Conservation (phyloP, 139 green algal species). For the Chlamydomonas incerta region DNA sequence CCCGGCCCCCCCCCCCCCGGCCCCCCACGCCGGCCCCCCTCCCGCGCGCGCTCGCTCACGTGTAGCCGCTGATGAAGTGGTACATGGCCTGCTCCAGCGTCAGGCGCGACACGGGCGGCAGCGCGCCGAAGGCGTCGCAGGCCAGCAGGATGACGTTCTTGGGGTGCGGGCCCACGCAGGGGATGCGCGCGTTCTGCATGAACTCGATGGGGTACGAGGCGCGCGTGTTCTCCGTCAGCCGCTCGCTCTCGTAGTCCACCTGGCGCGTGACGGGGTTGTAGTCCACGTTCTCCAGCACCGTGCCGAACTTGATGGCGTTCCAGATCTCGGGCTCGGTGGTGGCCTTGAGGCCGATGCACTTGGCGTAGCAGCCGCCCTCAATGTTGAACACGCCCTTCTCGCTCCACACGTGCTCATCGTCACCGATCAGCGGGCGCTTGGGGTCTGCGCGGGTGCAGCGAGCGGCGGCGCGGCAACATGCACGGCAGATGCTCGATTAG, state of each 20-base stretch:
- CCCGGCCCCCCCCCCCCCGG: too few species aligned
- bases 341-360: conserved; percentile 80
- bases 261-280: conserved; percentile 75
- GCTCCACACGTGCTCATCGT: conserved; percentile 96
- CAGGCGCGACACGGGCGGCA: conserved; percentile 89
- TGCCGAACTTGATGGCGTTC: conserved; percentile 88
- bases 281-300: conserved; percentile 96
- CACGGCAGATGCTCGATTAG: too few species aligned
- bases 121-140: conserved; percentile 92
- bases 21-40: too few species aligned
- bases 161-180: conserved; percentile 90
- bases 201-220: conserved; percentile 96
- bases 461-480: too few species aligned
- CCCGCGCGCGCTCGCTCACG: conserved; percentile 18
- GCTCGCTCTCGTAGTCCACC: conserved; percentile 75
- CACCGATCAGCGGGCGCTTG: conserved; percentile 86
- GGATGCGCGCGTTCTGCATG: conserved; percentile 94
- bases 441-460: conserved; percentile 78
- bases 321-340: conserved; percentile 93
- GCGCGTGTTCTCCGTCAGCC: conserved; percentile 83
- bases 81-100: conserved; percentile 96
- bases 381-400: conserved; percentile 93
- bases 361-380: conserved; percentile 97
- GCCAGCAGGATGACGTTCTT: conserved; percentile 85
- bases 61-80: conserved; percentile 98